Percentiles rank a stretch among this genome's conserved stretches.
These are phyloP conservation scores for Calonectria pauciramosa DNA, from an alignment of 2,329 filamentous ascomycete species.

Conservation along the genomic window DNA sequence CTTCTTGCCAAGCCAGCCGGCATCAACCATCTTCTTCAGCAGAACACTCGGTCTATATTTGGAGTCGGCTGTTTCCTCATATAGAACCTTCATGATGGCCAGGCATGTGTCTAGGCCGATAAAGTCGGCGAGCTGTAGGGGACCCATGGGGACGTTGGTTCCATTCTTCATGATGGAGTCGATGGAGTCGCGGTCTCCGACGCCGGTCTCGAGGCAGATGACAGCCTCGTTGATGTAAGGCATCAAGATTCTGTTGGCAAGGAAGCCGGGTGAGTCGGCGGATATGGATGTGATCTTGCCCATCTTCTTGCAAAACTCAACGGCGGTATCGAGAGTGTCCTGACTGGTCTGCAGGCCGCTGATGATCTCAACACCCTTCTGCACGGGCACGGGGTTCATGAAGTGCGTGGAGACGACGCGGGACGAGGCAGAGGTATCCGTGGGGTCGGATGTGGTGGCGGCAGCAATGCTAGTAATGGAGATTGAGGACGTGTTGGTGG, in stretches of 20 bases:
- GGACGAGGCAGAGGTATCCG: slow-evolving; percentile 83
- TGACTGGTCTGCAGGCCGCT: slow-evolving; percentile 91
- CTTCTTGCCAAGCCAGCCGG: slow-evolving; percentile 98
- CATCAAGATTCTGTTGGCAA: slow-evolving; percentile 98
- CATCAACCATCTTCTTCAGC: slow-evolving; percentile 95
- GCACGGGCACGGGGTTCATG: slow-evolving; percentile 98
- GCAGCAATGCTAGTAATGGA: slow-evolving; percentile 97
- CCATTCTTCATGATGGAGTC: slow-evolving; percentile 99
- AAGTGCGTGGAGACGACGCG: slow-evolving; percentile 97
- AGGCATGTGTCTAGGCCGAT: slow-evolving; percentile 97
- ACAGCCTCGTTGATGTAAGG: slow-evolving; percentile 99
- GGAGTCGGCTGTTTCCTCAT: slow-evolving; percentile 91
- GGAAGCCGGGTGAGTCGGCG: slow-evolving; percentile 91
- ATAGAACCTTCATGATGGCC: slow-evolving; percentile 95
- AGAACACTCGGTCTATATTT: slow-evolving; percentile 95
- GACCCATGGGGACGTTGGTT: slow-evolving; percentile 98
- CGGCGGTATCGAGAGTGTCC: slow-evolving; percentile 83
- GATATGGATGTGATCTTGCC: slow-evolving; percentile 92
- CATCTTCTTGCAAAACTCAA: slow-evolving; percentile 91
- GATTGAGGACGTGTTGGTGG: slow-evolving; percentile 99
- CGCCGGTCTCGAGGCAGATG: slow-evolving; percentile 93
- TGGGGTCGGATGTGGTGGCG: slow-evolving; percentile 83
- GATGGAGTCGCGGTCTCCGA: slow-evolving; percentile 91
- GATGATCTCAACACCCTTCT: slow-evolving; percentile 98
- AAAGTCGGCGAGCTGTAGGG: slow-evolving; percentile 93